A percentile compares a stretch with the other conserved stretches of the same genome.
phyloP scores from a whole-genome alignment of 2,329 filamentous ascomycete genomes.

The Paecilomyces dactylethromorphus region DNA sequence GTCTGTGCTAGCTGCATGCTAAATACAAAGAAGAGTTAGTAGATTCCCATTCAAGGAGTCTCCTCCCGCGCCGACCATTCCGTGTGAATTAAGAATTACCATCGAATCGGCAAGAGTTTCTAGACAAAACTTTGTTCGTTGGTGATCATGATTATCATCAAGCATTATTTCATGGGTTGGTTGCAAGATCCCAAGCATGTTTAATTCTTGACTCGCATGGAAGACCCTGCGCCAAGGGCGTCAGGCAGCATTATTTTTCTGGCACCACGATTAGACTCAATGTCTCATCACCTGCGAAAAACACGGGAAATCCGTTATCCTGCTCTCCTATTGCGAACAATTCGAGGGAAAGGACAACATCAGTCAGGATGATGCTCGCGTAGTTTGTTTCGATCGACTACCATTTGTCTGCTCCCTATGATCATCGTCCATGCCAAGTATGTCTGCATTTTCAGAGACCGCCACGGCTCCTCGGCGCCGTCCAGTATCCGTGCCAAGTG shows the following conservation, averaged over 20 bases:
- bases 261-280: neutral
- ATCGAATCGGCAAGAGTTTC: neutral
- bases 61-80: neutral
- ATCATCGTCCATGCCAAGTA: neutral
- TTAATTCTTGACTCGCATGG: neutral
- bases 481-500: neutral
- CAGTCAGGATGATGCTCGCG: neutral
- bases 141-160: neutral
- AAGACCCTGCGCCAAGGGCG: neutral
- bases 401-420: neutral
- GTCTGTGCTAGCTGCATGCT: neutral
- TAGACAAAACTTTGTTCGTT: neutral
- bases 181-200: neutral
- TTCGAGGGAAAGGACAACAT: neutral
- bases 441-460: neutral
- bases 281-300: neutral
- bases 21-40: neutral
- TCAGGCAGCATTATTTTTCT: neutral
- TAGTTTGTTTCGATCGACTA: neutral
- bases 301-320: neutral
- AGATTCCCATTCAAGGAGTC: neutral
- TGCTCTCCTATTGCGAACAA: neutral
- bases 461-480: neutral
- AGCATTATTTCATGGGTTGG: neutral
- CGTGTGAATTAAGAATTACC: neutral